phyloP scores from a whole-genome alignment of 371 early-diverging fungal genomes.

The Syncephalis fuscata region DNA sequence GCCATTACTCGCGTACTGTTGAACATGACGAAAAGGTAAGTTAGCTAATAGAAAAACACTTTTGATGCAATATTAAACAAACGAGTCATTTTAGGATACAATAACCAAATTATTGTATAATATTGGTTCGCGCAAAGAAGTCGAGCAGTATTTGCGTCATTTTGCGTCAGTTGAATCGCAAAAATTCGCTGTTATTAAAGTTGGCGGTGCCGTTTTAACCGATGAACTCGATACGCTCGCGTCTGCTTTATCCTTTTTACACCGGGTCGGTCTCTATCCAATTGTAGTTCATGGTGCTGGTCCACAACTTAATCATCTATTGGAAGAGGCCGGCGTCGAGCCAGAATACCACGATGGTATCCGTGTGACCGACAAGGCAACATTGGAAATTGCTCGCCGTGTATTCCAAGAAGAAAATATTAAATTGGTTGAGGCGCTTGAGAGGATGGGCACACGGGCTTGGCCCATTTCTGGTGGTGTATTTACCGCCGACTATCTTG shows the following conservation, averaged over 20 bases:
- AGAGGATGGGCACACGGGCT: constrained; percentile 83
- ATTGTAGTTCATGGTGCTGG: constrained; percentile 96
- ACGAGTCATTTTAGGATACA: constrained; percentile 66
- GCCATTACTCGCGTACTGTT: no score
- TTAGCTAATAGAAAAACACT: no score
- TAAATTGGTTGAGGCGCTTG: constrained; percentile 90
- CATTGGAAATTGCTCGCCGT: constrained; percentile 78
- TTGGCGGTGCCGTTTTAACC: constrained; percentile 91
- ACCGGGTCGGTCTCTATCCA: constrained; percentile 92
- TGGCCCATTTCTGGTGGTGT: constrained; percentile 89
- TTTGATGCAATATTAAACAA: no score
- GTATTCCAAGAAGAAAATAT: constrained; percentile 86
- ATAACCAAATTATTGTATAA: constrained; percentile 93
- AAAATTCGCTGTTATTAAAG: constrained; percentile 97
- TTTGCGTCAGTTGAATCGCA: constrained; percentile 93
- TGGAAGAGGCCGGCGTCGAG: constrained; percentile 75
- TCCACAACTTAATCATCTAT: constrained; percentile 79
- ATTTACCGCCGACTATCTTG: constrained; percentile 86
- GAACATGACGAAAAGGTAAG: no score
- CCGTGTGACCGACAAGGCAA: constrained; percentile 83
- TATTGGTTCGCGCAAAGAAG: constrained; percentile 94
- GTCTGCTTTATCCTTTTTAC: constrained; percentile 84
- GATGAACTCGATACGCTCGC: constrained; percentile 91
- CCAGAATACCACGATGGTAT: constrained; percentile 92
- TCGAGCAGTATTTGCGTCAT: constrained; percentile 90